Percentiles rank a stretch among this genome's conserved stretches.
These are phyloP conservation scores for Hemileccinum hortonii DNA, from an alignment of 1,284 basidiomycete genomes.

Conservation along the genomic window DNA sequence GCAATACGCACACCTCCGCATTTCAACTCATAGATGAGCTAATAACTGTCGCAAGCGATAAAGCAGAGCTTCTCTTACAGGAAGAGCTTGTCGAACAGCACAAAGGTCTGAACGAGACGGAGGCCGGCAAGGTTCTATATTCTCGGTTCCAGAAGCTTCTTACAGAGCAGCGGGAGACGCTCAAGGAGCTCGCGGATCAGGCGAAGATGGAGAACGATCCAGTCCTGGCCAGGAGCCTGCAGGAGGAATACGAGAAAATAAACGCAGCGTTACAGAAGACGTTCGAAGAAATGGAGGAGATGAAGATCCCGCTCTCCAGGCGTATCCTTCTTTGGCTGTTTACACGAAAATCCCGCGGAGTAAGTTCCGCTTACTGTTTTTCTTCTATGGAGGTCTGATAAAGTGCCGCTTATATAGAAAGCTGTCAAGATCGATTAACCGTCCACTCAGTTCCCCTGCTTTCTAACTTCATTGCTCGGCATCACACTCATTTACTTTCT, in stretches of 20 bases:
- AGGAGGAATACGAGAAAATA: slow-evolving; percentile 12
- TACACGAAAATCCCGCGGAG: slow-evolving; percentile 6
- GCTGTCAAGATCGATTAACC: slow-evolving; percentile 1
- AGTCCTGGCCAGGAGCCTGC: slow-evolving; percentile 9
- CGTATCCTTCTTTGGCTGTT: slow-evolving; percentile 11
- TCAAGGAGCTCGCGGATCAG: slow-evolving; percentile 15
- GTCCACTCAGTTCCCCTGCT: background rate
- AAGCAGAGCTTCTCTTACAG: no score
- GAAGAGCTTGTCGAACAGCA: no score
- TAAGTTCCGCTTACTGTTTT: slow-evolving; percentile 1
- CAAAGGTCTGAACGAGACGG: no score
- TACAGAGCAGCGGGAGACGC: slow-evolving; percentile 11
- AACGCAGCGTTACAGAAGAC: slow-evolving; percentile 12
- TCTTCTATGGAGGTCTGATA: background rate
- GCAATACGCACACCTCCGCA: background rate
- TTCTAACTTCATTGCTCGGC: background rate
- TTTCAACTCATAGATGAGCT: slow-evolving; percentile 7
- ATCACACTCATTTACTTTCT: background rate
- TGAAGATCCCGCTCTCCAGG: slow-evolving; percentile 21
- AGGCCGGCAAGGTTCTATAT: no score
- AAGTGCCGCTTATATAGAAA: background rate
- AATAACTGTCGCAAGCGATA: background rate
- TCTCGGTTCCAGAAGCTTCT: slow-evolving; percentile 19
- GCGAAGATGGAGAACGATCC: slow-evolving; percentile 11
- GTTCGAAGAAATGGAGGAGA: slow-evolving; percentile 15